Base-by-base conservation (phyloP, 106 monocot species). In the Apostasia shenzhenica region DNA sequence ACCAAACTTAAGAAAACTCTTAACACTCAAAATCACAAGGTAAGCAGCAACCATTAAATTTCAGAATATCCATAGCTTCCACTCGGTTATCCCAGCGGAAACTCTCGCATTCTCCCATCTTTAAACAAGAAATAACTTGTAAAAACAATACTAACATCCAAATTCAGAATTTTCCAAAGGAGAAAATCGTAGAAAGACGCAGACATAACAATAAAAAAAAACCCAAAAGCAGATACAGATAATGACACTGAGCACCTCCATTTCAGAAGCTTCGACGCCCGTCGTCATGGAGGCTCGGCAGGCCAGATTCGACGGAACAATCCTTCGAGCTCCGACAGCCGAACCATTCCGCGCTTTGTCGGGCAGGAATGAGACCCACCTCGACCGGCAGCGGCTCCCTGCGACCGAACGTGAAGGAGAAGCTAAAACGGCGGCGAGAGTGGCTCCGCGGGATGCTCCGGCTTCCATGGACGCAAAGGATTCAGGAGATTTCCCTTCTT, bases 201-300 rank as follows among this genome's bases (percentile, higher is more conserved):
- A 26, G 26, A 26, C 26, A 26, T 26, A 26, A 26, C 26, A 26
- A 26, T 26, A 26, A 26, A 26, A 26, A 26, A 26, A 26, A 26
- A 26, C 26, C 26, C 26, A 26, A 26, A 26, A 26, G 26, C 26
- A 26, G 26, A 26, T 26, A 26, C 26, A 26, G 26, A 26, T 26
- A 26, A 26, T 26, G 26, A 26, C 26, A 26, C 50, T 4, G 50
- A 50, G 4, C 50, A 65, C 65, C 65, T 65, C 65, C 14, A 2
- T 47, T 26, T 13, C 48, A 48, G 47, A 65, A 48, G 48, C 48
- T 37, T 48, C 43, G 14, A 37, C n/a, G 48, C 26, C 48, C 3
- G 7, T 65, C 7, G 48, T 26, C 65, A 48, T 65, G 14, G 65
- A 65, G 5, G 37, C 65, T 65, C 43, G 47, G 65, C 65, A 65